phyloP scores from a whole-genome alignment of 2,329 filamentous ascomycete genomes.

The Cladosporium sp. region DNA sequence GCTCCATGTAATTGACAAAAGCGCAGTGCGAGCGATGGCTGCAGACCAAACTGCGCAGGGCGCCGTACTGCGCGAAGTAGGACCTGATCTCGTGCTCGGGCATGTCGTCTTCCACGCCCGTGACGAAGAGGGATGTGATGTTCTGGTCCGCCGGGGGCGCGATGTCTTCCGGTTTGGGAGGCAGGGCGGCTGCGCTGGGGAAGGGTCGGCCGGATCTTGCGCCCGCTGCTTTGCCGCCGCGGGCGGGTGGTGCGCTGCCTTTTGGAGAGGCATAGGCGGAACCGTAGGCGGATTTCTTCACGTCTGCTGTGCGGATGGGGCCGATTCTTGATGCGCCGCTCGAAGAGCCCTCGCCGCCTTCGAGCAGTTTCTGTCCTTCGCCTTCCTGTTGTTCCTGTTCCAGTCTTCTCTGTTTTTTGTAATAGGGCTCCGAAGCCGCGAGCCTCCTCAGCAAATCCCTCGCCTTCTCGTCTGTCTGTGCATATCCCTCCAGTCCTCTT shows the following conservation, averaged over 20 bases:
- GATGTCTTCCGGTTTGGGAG: conserved; percentile 81
- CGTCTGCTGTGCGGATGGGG: conserved; percentile 72
- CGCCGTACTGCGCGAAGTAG: conserved; percentile 84
- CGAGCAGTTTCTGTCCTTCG: conserved; percentile 41
- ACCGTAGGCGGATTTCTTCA: conserved; percentile 31
- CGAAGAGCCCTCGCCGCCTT: conserved; percentile 33
- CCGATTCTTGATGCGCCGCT: conserved; percentile 48
- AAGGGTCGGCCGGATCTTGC: conserved; percentile 55
- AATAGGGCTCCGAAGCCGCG: conserved; percentile 92
- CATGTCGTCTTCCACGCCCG: conserved; percentile 92
- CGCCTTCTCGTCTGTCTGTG: conserved; percentile 96
- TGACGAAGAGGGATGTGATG: conserved; percentile 90
- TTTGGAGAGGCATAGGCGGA: conserved; percentile 20
- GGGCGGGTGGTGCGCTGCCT: conserved; percentile 15
- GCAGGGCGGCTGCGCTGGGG: conserved; percentile 67
- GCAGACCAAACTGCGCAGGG: conserved; percentile 88
- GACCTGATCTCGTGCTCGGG: conserved; percentile 88
- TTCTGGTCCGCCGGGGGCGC: conserved; percentile 76
- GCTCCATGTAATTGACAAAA: conserved; percentile 88
- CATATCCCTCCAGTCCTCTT: conserved; percentile 81
- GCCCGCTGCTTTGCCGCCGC: conserved; percentile 28
- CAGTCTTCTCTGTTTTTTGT: conserved; percentile 77
- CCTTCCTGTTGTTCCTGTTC: conserved; percentile 55
- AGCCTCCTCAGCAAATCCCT: conserved; percentile 79
- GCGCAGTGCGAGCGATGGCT: conserved; percentile 97